A percentile compares a stretch with the other conserved stretches of the same genome.
phyloP scores from a whole-genome alignment of 192 early-diverging fungal species.

The Geranomyces variabilis region DNA sequence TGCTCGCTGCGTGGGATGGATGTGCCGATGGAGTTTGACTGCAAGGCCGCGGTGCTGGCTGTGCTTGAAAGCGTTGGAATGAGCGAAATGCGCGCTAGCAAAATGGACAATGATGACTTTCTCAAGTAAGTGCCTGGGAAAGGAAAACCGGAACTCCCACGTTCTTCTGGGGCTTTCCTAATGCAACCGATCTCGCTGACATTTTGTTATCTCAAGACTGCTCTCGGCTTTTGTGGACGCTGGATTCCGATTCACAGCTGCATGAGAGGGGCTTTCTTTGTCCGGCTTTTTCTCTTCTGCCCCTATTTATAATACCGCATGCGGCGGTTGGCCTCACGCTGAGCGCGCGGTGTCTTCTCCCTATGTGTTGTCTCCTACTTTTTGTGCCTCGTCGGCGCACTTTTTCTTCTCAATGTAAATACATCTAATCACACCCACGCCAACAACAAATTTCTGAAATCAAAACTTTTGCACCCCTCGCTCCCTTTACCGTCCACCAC shows the following conservation, averaged over 20 bases:
- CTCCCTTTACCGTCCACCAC: no score
- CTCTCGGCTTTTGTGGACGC: conserved; percentile 89
- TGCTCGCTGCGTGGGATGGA: conserved; percentile 80
- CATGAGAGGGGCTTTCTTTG: conserved; percentile 21
- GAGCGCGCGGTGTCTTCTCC: background rate
- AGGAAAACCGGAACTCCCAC: background rate
- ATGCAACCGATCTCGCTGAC: no score
- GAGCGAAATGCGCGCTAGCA: conserved; percentile 79
- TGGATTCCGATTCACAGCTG: conserved; percentile 80
- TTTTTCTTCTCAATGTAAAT: background rate
- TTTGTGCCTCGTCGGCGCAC: background rate
- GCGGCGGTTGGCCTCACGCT: background rate
- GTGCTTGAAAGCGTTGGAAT: conserved; percentile 74
- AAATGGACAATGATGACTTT: conserved; percentile 94
- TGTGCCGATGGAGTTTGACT: conserved; percentile 72
- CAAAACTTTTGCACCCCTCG: no score
- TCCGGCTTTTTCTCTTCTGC: background rate
- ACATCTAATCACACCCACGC: no score
- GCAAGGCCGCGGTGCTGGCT: conserved; percentile 74
- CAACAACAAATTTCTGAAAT: no score
- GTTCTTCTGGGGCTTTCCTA: background rate
- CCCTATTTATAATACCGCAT: background rate
- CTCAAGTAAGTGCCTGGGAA: conserved; percentile 62
- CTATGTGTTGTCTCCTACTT: background rate
- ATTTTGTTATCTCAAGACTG: conserved; percentile 55